These are phyloP conservation scores for Capillidium rhysosporum DNA, from an alignment of 371 early-diverging fungal genomes.

Conservation along the genomic window DNA sequence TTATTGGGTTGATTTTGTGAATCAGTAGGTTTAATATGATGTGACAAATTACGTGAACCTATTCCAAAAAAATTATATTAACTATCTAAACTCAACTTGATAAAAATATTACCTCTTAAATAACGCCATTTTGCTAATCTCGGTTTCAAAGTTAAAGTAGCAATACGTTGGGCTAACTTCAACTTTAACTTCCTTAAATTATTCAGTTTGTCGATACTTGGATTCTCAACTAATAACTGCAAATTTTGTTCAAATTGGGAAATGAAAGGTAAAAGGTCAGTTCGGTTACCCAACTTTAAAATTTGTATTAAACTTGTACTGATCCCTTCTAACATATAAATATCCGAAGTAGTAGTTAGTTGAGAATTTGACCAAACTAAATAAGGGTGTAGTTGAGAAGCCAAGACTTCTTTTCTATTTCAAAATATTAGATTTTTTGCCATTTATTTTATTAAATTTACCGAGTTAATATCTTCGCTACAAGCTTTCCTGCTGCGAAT, in stretches of 20 bases:
- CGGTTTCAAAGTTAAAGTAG: conserved; percentile 46
- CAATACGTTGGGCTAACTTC: conserved; percentile 68
- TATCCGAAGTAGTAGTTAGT: too few relatives aligned
- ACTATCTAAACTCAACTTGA: neutral
- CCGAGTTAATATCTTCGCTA: too few relatives aligned
- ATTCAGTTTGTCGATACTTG: conserved; percentile 23
- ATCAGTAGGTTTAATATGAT: neutral
- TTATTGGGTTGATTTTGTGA: neutral
- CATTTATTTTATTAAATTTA: too few relatives aligned
- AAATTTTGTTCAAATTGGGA: conserved; percentile 29
- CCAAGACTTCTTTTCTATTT: too few relatives aligned
- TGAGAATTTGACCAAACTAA: too few relatives aligned
- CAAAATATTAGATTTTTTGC: too few relatives aligned
- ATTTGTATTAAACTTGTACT: conserved; percentile 26
- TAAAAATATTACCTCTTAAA: conserved; percentile 25
- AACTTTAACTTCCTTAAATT: conserved; percentile 58
- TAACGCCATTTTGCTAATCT: conserved; percentile 58
- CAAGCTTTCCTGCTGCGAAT: too few relatives aligned
- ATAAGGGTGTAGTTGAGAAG: too few relatives aligned
- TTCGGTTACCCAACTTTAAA: conserved; percentile 45
- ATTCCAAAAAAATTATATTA: neutral
- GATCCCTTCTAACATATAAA: too few relatives aligned
- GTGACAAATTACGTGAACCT: neutral
- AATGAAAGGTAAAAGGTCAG: conserved; percentile 30
- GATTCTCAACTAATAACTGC: conserved; percentile 18